phyloP scores from a whole-genome alignment of 768 basidiomycete species.

The Russula emetica region DNA sequence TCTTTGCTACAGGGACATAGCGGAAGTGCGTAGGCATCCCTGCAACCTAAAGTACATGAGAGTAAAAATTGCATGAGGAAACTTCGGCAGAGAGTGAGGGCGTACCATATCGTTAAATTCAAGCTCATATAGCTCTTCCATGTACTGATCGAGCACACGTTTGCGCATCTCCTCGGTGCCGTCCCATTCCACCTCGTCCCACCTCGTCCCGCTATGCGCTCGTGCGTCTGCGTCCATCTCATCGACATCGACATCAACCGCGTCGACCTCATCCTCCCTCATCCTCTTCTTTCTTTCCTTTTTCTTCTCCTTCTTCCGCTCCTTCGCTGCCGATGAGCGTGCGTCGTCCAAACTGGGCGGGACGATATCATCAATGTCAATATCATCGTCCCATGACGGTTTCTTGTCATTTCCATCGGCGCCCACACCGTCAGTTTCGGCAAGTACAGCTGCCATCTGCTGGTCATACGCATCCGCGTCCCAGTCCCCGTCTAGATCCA shows the following conservation, averaged over 20 bases:
- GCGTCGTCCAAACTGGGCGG: constrained; percentile 35
- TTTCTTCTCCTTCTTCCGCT: constrained; percentile 36
- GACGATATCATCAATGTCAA: constrained; percentile 68
- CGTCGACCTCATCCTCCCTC: constrained; percentile 43
- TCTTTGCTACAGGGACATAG: constrained; percentile 66
- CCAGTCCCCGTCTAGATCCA: constrained; percentile 92
- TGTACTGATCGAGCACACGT: constrained; percentile 74
- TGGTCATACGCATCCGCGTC: constrained; percentile 79
- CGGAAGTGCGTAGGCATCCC: constrained; percentile 91
- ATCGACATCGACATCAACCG: constrained; percentile 42
- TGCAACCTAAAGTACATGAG: constrained; percentile 55
- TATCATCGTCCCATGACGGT: constrained; percentile 89
- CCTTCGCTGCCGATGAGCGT: constrained; percentile 8
- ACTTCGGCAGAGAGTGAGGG: constrained; percentile 22
- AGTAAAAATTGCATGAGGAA: background rate
- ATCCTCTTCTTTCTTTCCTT: constrained; percentile 59
- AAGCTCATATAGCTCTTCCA: constrained; percentile 85
- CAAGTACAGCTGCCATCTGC: constrained; percentile 77
- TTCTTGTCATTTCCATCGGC: constrained; percentile 48
- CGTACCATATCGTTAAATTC: constrained; percentile 95
- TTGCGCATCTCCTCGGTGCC: constrained; percentile 91
- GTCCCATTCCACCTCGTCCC: constrained; percentile 68
- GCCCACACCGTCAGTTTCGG: constrained; percentile 43
- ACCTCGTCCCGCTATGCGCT: constrained; percentile 31
- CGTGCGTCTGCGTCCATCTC: constrained; percentile 56